These are phyloP conservation scores for Tilletia walkeri DNA, from an alignment of 1,284 basidiomycete genomes.

Conservation along the genomic window DNA sequence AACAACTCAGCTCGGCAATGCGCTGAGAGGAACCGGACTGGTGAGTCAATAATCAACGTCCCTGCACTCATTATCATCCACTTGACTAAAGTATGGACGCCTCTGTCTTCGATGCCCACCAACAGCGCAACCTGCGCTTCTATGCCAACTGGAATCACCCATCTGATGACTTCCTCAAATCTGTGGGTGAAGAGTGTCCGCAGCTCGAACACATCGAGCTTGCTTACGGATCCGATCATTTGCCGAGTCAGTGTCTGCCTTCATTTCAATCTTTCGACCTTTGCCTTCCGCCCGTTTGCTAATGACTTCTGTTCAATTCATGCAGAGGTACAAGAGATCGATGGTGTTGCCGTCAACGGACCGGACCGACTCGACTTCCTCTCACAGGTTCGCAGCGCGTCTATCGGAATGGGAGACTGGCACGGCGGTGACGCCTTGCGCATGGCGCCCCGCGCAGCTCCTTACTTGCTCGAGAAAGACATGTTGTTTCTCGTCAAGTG, in stretches of 20 bases:
- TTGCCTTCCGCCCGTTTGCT: background rate
- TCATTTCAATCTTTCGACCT: background rate
- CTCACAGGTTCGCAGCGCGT: constrained; percentile 4
- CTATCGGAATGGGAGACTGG: background rate
- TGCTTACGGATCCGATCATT: background rate
- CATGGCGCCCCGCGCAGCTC: background rate
- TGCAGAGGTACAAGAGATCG: background rate
- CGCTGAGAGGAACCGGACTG: background rate
- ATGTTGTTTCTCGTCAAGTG: background rate
- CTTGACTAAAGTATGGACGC: too few relatives aligned
- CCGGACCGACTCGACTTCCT: background rate
- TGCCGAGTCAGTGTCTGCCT: background rate
- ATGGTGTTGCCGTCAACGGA: constrained; percentile 1
- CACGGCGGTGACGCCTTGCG: background rate
- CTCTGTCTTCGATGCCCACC: too few relatives aligned
- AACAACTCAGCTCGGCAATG: background rate
- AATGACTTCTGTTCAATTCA: background rate
- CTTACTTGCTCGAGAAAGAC: background rate
- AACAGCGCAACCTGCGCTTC: background rate
- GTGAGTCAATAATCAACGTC: background rate
- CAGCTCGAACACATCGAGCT: constrained; percentile 9
- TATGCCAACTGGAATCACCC: background rate
- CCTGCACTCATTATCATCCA: too few relatives aligned
- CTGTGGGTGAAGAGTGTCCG: background rate
- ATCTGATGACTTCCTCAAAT: background rate